phyloP scores from a whole-genome alignment of 345 rosid species.

The Durio zibethinus region DNA sequence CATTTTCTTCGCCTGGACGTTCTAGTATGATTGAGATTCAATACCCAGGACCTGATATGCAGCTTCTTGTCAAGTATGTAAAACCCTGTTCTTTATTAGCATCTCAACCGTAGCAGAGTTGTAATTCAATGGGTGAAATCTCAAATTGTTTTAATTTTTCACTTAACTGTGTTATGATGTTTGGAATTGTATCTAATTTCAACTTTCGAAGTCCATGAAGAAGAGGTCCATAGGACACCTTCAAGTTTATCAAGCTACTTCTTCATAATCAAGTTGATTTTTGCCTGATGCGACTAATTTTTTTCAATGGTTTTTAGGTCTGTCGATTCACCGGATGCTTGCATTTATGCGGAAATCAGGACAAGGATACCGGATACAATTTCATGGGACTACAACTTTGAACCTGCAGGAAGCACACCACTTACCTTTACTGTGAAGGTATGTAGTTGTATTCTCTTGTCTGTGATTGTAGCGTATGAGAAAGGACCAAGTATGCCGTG shows the following conservation, averaged over 20 bases:
- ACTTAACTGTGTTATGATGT: neutral
- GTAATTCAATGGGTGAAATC: neutral
- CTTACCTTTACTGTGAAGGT: constrained; percentile 82
- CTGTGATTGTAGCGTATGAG: neutral
- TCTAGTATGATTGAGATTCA: constrained; percentile 64
- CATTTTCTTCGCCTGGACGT: constrained; percentile 79
- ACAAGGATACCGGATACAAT: constrained; percentile 73
- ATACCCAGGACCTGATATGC: constrained; percentile 97
- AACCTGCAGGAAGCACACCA: constrained; percentile 71
- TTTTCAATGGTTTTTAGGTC: constrained; percentile 43
- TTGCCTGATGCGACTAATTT: neutral
- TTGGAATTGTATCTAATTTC: neutral
- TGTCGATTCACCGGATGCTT: constrained; percentile 64
- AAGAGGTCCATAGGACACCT: neutral
- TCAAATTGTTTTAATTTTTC: neutral
- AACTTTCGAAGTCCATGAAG: neutral
- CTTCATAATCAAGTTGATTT: neutral
- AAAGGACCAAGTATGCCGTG: neutral
- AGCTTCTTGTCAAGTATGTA: constrained; percentile 83
- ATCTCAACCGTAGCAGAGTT: neutral
- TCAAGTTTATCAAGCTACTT: neutral
- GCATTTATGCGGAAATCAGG: constrained; percentile 85
- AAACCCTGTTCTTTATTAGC: neutral
- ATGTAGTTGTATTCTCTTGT: constrained; percentile 29
- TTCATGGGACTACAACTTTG: constrained; percentile 85